phyloP scores from a whole-genome alignment of 306 rosid genomes.

The Dalbergia oliveri region DNA sequence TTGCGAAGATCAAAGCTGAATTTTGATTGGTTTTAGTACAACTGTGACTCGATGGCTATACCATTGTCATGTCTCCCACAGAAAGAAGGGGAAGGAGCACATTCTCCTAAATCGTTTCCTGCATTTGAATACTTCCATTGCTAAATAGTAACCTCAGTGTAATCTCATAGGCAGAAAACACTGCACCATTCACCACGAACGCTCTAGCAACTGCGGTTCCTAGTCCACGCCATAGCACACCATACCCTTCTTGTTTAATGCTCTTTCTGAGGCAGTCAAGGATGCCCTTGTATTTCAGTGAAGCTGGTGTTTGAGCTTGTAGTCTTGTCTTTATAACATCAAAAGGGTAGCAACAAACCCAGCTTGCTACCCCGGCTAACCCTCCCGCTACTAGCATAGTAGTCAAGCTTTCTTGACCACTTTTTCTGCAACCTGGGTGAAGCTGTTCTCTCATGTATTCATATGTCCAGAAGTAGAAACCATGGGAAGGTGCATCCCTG shows the following conservation, averaged over 20 bases:
- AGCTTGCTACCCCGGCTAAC: conserved; percentile 84
- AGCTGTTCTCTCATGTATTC: conserved; percentile 78
- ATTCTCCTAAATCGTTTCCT: conserved; percentile 52
- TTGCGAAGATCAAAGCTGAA: conserved; percentile 1
- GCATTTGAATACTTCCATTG: conserved; percentile 54
- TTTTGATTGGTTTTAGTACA: conserved; percentile 24
- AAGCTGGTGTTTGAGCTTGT: conserved; percentile 67
- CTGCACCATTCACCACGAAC: conserved; percentile 82
- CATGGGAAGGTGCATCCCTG: conserved; percentile 77
- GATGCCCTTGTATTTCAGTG: conserved; percentile 67
- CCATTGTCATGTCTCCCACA: background rate
- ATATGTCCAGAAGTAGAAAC: conserved; percentile 80
- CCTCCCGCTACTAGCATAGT: conserved; percentile 88
- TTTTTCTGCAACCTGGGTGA: conserved; percentile 83
- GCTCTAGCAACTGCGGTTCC: conserved; percentile 88
- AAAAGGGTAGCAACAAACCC: conserved; percentile 80
- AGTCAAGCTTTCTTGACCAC: conserved; percentile 62
- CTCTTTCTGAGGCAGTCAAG: conserved; percentile 75
- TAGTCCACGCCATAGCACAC: conserved; percentile 75
- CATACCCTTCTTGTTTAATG: conserved; percentile 64
- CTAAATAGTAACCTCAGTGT: conserved; percentile 65
- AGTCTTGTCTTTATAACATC: conserved; percentile 86
- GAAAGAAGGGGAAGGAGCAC: background rate
- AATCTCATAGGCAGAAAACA: conserved; percentile 84
- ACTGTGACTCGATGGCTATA: background rate